Evolutionary conservation across 2,329 filamentous ascomycete species (phyloP), one percentile per base, ranked within the genome.

Genomic region (Xylaria sp.): DNA sequence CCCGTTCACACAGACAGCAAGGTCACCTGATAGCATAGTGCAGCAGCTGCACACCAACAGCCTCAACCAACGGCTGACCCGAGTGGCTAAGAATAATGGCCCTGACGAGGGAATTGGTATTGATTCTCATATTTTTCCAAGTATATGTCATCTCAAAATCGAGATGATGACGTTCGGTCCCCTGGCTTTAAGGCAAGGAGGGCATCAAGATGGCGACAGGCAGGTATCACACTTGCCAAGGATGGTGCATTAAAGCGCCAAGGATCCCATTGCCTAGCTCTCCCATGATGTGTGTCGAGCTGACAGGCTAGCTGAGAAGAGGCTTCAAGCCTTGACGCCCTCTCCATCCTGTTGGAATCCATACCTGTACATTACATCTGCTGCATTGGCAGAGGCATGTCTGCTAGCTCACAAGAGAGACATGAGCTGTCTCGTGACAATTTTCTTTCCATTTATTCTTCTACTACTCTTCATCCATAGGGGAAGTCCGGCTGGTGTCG

Each of bases 211-310:
- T 28, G 58, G 46, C n/a, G 64, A 51, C 51, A 48, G 54, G 52
- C 52, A 66, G 66, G 54, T 55, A 58, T 39, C 55, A 54, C 18
- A 28, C 48, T 52, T 63, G 59, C 55, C 64, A 63, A 66, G 59
- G 64, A 41, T 63, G 54, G n/a, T 52, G 64, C 67, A 69, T 69
- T 34, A 60, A 51, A 28, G n/a, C 44, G 65, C 60, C 65, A 67
- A 67, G 60, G 50, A 70, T 59, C 28, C 10, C 41, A 39, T 34
- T 57, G 59, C 41, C 60, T 64, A 31, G 20, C 37, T 50, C 37
- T 52, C n/a, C 6, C 31, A 15, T 52, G 50, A 63, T 55, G 50
- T 63, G 64, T 61, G 63, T 63, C 41, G 64, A 64, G 63, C 67
- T 63, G 64, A 67, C 55, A 18, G 51, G 37, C 52, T 37, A 59